Conservation (phyloP, 345 rosid species). For the Hevea brasiliensis region DNA sequence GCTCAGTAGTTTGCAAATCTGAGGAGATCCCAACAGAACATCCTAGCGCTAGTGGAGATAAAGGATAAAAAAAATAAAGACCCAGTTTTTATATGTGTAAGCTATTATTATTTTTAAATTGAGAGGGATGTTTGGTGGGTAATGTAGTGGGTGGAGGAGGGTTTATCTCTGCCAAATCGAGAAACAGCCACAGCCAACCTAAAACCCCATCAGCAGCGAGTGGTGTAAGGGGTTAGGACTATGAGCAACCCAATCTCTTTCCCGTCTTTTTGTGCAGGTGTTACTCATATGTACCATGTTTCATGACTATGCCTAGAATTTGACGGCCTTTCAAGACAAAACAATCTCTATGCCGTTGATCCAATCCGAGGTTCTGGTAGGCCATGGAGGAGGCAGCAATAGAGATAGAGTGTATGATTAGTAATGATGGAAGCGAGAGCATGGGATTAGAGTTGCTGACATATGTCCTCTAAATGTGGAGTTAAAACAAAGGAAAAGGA, state of each 20-base stretch:
- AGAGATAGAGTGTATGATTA: neutral
- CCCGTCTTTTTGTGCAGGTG: slow-evolving; percentile 8
- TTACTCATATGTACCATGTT: neutral
- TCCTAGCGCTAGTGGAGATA: slow-evolving; percentile 11
- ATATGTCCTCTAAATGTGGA: slow-evolving; percentile 3
- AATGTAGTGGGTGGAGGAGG: slow-evolving; percentile 52
- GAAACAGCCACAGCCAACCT: slow-evolving; percentile 28
- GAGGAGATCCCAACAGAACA: slow-evolving; percentile 29
- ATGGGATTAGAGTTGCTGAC: slow-evolving; percentile 5
- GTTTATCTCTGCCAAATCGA: slow-evolving; percentile 42
- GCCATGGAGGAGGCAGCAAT: no score
- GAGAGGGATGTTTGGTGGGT: slow-evolving; percentile 38
- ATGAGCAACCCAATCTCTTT: slow-evolving; percentile 21
- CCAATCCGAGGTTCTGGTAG: neutral
- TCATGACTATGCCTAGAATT: slow-evolving; percentile 4
- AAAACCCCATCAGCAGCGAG: slow-evolving; percentile 70
- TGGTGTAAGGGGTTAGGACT: slow-evolving; percentile 36
- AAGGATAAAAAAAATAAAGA: neutral
- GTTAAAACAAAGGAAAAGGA: neutral
- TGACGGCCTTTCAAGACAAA: slow-evolving; percentile 8
- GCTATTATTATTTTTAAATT: slow-evolving; percentile 5
- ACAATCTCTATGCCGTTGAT: neutral
- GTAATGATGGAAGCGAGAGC: neutral
- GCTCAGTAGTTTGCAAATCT: slow-evolving; percentile 33
- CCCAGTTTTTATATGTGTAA: slow-evolving; percentile 13